Evolutionary conservation across 495 filamentous ascomycete genomes (phyloP).

Genomic region (Aspergillus campestris): DNA sequence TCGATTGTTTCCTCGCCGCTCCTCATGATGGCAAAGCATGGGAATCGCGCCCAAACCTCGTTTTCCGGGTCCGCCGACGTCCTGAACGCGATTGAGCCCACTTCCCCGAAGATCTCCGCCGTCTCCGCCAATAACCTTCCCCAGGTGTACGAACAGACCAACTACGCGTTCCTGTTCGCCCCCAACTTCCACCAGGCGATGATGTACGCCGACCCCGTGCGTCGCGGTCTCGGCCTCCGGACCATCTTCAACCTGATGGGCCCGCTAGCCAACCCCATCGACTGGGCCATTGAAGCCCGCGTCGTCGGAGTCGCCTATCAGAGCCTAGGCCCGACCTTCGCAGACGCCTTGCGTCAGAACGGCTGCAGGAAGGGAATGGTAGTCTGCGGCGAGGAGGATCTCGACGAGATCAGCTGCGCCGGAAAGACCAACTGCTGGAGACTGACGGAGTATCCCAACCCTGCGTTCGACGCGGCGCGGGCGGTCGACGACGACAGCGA

Average conservation of each 20-base stretch:
- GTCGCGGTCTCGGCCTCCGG: conserved; percentile 75
- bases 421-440: conserved; percentile 83
- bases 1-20: conserved; percentile 83
- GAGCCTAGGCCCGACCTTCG: conserved; percentile 78
- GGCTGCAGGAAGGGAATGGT: conserved; percentile 79
- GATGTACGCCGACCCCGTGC: conserved; percentile 73
- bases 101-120: conserved; percentile 60
- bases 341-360: conserved; percentile 68
- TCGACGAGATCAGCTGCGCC: conserved; percentile 91
- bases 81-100: conserved; percentile 59
- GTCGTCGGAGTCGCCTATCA: conserved; percentile 85
- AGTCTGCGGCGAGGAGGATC: conserved; percentile 86
- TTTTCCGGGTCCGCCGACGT: conserved; percentile 94
- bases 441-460: conserved; percentile 49
- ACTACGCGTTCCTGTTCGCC: conserved; percentile 94
- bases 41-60: conserved; percentile 91
- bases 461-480: conserved; percentile 22
- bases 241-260: conserved; percentile 97
- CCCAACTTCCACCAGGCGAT: conserved; percentile 95
- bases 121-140: conserved; percentile 62
- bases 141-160: conserved; percentile 62
- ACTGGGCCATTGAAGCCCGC: conserved; percentile 73
- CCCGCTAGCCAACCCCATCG: conserved; percentile 81
- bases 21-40: conserved; percentile 84
- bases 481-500: conserved; percentile 27